Evolutionary conservation across 2,329 filamentous ascomycete species (phyloP).

Genomic region (Dactylella cylindrospora): DNA sequence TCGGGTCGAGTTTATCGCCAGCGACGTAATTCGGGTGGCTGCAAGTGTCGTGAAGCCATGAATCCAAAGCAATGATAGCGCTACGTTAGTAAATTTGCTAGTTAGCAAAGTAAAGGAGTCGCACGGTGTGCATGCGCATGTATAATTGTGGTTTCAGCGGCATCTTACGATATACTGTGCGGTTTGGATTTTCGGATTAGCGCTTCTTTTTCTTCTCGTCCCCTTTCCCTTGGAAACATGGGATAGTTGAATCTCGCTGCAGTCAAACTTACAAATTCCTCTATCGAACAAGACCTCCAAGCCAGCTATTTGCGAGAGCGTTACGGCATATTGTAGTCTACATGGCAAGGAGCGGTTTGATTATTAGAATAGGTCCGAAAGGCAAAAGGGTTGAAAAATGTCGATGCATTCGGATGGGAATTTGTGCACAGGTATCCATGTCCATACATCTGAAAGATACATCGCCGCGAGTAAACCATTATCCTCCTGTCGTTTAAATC

Average conservation of each 20-base stretch:
- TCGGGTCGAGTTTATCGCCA: slow-evolving; percentile 1
- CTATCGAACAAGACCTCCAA: slow-evolving; percentile 23
- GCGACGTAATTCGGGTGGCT: neutral
- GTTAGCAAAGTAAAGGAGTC: too few relatives aligned
- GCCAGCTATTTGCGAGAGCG: slow-evolving; percentile 15
- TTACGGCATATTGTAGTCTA: slow-evolving; percentile 26
- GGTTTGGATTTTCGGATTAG: neutral
- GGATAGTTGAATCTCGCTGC: neutral
- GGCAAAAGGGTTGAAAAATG: too few relatives aligned
- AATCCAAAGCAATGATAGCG: slow-evolving; percentile 26
- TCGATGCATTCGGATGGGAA: neutral
- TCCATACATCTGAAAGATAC: slow-evolving; percentile 21
- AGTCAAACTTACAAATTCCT: slow-evolving; percentile 19
- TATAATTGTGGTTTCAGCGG: too few relatives aligned
- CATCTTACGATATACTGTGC: slow-evolving; percentile 30
- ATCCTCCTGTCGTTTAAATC: neutral
- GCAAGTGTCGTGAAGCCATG: slow-evolving; percentile 11
- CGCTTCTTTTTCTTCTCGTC: neutral
- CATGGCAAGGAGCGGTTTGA: neutral
- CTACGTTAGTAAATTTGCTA: neutral
- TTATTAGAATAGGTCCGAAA: too few relatives aligned
- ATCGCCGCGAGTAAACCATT: slow-evolving; percentile 22
- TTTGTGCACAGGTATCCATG: neutral
- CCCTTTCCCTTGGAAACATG: neutral
- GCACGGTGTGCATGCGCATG: too few relatives aligned